These are phyloP conservation scores for Epichloe gansuensis DNA, from an alignment of 2,329 filamentous ascomycete genomes.

Conservation along the genomic window DNA sequence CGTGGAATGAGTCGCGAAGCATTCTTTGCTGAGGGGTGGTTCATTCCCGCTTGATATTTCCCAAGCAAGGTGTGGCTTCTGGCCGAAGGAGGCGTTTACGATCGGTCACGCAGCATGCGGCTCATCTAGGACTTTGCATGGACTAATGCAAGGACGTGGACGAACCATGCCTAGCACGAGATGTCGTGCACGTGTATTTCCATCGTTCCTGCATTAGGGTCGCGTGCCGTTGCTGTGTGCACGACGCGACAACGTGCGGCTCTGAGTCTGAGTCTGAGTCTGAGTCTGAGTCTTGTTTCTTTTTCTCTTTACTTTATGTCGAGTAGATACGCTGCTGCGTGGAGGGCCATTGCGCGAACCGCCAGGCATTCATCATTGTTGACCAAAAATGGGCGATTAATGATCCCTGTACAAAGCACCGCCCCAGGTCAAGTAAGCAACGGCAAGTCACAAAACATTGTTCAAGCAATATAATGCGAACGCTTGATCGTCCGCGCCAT, in stretches of 20 bases:
- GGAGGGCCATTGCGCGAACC: too few relatives aligned
- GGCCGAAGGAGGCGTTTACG: too few relatives aligned
- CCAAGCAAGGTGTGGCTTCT: not conserved
- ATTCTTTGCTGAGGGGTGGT: not conserved
- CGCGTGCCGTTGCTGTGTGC: not conserved
- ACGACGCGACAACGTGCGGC: not conserved
- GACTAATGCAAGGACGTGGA: too few relatives aligned
- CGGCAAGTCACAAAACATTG: too few relatives aligned
- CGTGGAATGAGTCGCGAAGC: slow-evolving; percentile 1
- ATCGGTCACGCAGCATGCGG: too few relatives aligned
- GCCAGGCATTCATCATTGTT: too few relatives aligned
- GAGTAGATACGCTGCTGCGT: too few relatives aligned
- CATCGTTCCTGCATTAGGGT: not conserved
- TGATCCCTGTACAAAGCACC: not conserved
- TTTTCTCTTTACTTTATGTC: not conserved
- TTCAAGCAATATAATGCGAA: not conserved
- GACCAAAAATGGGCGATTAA: not conserved
- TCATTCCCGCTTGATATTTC: not conserved
- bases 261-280: too few relatives aligned
- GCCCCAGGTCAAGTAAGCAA: too few relatives aligned
- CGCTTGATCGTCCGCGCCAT: not conserved
- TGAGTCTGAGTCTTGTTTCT: not conserved
- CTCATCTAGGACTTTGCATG: too few relatives aligned
- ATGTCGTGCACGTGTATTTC: not conserved
- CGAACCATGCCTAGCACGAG: not conserved